Conservation (phyloP, 441 rosid species). For the Biscutella laevigata region DNA sequence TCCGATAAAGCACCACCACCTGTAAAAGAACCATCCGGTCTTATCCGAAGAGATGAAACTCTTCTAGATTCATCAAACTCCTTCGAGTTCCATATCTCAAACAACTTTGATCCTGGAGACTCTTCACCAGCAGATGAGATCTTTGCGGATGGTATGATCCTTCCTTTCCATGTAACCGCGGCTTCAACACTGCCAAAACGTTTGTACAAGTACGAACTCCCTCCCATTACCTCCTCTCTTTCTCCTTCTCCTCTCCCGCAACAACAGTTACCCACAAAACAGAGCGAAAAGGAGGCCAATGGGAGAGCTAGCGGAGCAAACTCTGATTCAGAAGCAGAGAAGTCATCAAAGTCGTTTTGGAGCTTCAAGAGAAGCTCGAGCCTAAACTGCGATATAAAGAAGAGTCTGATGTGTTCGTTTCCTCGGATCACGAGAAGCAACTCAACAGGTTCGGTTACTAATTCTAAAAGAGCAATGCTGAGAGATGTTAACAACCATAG, state of each 20-base stretch:
- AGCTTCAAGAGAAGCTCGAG: conserved; percentile 68
- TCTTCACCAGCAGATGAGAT: conserved; percentile 69
- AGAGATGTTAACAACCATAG: conserved; percentile 30
- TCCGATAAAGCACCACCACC: conserved; percentile 25
- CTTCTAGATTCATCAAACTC: conserved; percentile 39
- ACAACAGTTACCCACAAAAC: conserved; percentile 13
- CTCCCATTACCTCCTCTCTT: conserved; percentile 23
- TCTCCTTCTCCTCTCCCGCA: conserved; percentile 30
- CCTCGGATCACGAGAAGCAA: conserved; percentile 55
- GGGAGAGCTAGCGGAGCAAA: conserved; percentile 17
- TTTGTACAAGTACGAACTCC: conserved; percentile 26
- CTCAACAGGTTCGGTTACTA: conserved; percentile 53
- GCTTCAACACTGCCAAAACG: conserved; percentile 16
- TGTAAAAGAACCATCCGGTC: conserved; percentile 3
- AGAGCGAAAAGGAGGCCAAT: conserved; percentile 14
- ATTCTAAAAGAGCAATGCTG: conserved; percentile 26
- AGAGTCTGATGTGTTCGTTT: conserved; percentile 45
- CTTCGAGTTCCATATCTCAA: conserved; percentile 55
- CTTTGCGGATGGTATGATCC: conserved; percentile 63
- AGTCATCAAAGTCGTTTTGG: conserved; percentile 52
- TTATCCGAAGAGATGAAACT: conserved; percentile 31
- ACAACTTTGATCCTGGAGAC: conserved; percentile 27
- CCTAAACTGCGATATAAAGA: conserved; percentile 42
- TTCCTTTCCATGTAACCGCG: conserved; percentile 23
- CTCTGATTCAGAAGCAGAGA: conserved; percentile 35